Conservation (phyloP, 768 basidiomycete species). For the Pleurotus cornucopiae region DNA sequence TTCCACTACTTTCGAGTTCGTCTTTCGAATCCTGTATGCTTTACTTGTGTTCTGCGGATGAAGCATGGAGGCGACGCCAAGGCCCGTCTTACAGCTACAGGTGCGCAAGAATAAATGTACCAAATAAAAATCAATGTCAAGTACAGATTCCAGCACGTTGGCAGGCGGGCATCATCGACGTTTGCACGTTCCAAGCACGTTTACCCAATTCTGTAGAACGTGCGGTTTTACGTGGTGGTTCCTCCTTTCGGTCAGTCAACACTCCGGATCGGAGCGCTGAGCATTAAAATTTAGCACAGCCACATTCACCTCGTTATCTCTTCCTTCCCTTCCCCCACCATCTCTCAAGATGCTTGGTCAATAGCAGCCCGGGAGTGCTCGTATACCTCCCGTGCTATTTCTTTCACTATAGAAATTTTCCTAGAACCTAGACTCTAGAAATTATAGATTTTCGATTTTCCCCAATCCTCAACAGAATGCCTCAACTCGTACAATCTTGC, state of each 20-base stretch:
- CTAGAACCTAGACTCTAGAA: slow-evolving; percentile 18
- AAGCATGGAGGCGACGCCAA: too few relatives aligned
- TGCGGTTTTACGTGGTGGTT: neutral
- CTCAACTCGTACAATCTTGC: slow-evolving; percentile 8
- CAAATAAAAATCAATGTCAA: too few relatives aligned
- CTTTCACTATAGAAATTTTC: slow-evolving; percentile 6
- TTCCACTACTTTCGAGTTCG: too few relatives aligned
- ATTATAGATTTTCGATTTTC: too few relatives aligned
- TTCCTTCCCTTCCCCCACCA: slow-evolving; percentile 12
- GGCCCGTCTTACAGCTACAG: too few relatives aligned
- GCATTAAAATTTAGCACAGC: slow-evolving; percentile 2
- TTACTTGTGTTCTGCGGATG: too few relatives aligned
- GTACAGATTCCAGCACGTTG: too few relatives aligned
- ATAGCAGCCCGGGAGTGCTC: slow-evolving; percentile 44
- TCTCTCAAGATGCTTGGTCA: slow-evolving; percentile 41
- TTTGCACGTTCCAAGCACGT: neutral
- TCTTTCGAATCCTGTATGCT: too few relatives aligned
- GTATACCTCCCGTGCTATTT: slow-evolving; percentile 30
- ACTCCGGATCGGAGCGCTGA: neutral
- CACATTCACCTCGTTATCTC: neutral
- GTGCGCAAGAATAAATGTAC: too few relatives aligned
- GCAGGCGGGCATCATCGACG: too few relatives aligned
- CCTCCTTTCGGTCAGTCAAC: neutral
- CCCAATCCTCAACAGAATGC: neutral
- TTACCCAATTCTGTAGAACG: neutral